Conservation (phyloP, 441 rosid genomes). For the Adansonia madagascariensis region DNA sequence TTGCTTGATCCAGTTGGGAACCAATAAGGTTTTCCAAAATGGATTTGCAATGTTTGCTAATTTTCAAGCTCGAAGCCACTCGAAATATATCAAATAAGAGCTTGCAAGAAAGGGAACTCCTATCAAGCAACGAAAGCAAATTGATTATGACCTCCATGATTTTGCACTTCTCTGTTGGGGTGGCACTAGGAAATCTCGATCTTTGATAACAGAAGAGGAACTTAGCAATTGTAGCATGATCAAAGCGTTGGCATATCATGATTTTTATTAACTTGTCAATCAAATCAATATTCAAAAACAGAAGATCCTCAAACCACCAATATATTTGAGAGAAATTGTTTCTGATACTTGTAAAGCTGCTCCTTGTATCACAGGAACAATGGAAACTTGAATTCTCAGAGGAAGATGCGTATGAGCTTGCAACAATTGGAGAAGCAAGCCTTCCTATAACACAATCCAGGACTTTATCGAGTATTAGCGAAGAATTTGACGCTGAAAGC, state of each 20-base stretch:
- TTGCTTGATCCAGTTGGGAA: conserved; percentile 53
- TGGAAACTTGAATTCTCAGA: conserved; percentile 41
- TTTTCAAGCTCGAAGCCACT: conserved; percentile 35
- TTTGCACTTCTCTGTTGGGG: conserved; percentile 36
- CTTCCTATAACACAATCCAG: conserved; percentile 39
- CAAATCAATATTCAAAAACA: conserved; percentile 44
- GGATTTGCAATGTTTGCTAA: conserved; percentile 27
- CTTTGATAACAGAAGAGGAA: conserved; percentile 51
- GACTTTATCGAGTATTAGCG: conserved; percentile 41
- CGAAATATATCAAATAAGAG: conserved; percentile 42
- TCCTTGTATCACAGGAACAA: conserved; percentile 40
- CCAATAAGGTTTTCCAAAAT: conserved; percentile 52
- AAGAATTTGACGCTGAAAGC: conserved; percentile 32
- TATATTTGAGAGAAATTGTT: conserved; percentile 27
- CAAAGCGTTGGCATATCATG: conserved; percentile 42
- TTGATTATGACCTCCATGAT: conserved; percentile 37
- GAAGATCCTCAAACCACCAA: conserved; percentile 60
- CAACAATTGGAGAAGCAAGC: conserved; percentile 36
- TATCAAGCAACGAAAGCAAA: conserved; percentile 44
- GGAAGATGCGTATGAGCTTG: conserved; percentile 41
- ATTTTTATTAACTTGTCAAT: conserved; percentile 34
- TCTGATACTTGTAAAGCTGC: conserved; percentile 35
- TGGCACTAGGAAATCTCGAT: conserved; percentile 32
- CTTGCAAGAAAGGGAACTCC: conserved; percentile 46
- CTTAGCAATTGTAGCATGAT: conserved; percentile 41